Evolutionary conservation across 1,284 basidiomycete genomes (phyloP).

Genomic region (Ceratobasidium sp.): DNA sequence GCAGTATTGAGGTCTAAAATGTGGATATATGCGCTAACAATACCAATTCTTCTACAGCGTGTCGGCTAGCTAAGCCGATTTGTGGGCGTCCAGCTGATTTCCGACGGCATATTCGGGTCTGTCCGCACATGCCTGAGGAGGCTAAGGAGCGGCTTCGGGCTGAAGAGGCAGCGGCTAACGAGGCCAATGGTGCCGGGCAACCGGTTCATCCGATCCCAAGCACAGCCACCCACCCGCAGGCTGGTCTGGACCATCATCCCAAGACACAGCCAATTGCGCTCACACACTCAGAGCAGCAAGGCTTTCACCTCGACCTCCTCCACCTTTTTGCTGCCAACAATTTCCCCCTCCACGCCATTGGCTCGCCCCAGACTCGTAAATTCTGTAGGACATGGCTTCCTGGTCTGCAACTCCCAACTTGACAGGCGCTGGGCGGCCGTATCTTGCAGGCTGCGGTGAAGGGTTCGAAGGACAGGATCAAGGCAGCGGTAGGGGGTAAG

Average conservation of each 20-base stretch:
- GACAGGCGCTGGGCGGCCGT: background rate
- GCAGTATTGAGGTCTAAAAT: background rate
- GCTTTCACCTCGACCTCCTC: background rate
- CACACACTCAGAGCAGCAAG: background rate
- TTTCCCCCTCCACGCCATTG: background rate
- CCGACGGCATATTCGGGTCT: background rate
- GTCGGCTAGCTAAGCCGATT: background rate
- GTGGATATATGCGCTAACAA: background rate
- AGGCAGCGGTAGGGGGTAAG: slow-evolving; percentile 13
- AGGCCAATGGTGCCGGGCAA: background rate
- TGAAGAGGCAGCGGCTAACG: background rate
- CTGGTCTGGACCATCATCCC: background rate
- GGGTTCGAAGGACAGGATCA: slow-evolving; percentile 10
- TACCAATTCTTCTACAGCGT: background rate
- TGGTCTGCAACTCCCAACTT: background rate
- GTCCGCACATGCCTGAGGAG: background rate
- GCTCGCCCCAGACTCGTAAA: background rate
- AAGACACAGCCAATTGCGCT: background rate
- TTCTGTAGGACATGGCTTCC: slow-evolving; percentile 11
- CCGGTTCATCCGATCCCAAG: background rate
- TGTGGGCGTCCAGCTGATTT: background rate
- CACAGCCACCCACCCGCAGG: background rate
- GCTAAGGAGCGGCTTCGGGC: background rate
- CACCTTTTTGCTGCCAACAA: background rate
- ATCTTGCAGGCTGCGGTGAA: background rate